A percentile compares a stretch with the other conserved stretches of the same genome.
Conservation (phyloP, 495 filamentous ascomycete species). For the Physcia stellaris region DNA sequence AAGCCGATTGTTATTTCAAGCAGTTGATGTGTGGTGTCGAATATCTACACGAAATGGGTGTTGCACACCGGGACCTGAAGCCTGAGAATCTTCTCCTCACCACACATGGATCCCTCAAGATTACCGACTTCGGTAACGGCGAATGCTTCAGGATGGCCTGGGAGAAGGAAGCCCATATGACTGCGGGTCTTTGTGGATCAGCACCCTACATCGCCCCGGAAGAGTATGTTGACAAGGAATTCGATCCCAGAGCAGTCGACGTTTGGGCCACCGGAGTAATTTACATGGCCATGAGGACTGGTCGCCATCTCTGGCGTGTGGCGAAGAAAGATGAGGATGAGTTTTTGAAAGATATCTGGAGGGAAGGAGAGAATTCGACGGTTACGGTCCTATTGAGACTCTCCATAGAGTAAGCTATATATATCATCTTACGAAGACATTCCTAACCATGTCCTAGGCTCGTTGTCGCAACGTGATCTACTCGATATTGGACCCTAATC, state of each 20-base stretch:
- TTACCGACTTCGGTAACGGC: slow-evolving; percentile 97
- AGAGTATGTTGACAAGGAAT: slow-evolving; percentile 88
- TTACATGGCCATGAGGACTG: slow-evolving; percentile 99
- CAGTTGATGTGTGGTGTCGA: slow-evolving; percentile 98
- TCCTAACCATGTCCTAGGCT: slow-evolving; percentile 47
- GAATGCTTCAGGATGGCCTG: slow-evolving; percentile 99
- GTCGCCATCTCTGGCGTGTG: slow-evolving; percentile 88
- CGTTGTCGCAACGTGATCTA: slow-evolving; percentile 98
- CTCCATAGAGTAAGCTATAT: slow-evolving; percentile 67
- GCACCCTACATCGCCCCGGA: slow-evolving; percentile 97
- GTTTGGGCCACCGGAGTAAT: slow-evolving; percentile 98
- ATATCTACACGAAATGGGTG: slow-evolving; percentile 99
- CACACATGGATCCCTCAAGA: slow-evolving; percentile 87
- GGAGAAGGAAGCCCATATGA: slow-evolving; percentile 98
- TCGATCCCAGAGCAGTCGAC: slow-evolving; percentile 92
- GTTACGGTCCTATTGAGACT: slow-evolving; percentile 91
- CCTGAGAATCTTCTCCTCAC: slow-evolving; percentile 94
- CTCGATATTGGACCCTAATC: slow-evolving; percentile 93
- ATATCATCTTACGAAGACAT: not conserved
- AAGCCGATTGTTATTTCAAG: slow-evolving; percentile 98
- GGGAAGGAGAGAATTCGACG: slow-evolving; percentile 82
- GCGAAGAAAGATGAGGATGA: slow-evolving; percentile 94
- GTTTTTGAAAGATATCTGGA: slow-evolving; percentile 91
- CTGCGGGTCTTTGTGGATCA: slow-evolving; percentile 86
- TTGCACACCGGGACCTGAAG: slow-evolving; percentile 93